Evolutionary conservation across 257 asterid genomes (phyloP).

Genomic region (Jasminum sambac): DNA sequence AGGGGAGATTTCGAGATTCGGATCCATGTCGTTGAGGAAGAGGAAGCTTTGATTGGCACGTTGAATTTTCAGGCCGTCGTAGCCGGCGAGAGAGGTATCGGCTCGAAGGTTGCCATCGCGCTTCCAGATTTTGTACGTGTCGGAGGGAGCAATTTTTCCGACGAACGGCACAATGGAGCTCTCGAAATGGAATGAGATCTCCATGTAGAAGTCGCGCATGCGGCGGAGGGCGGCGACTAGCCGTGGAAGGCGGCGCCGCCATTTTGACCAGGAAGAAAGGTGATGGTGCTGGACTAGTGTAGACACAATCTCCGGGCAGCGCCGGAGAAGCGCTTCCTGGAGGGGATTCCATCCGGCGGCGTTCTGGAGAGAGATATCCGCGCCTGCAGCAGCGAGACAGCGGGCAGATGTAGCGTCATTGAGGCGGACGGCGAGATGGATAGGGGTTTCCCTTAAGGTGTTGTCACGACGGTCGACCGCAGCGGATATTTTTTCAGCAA

Average conservation of each 20-base stretch:
- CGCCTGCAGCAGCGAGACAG: slow-evolving; percentile 71
- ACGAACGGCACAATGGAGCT: slow-evolving; percentile 92
- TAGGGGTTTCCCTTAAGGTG: slow-evolving; percentile 67
- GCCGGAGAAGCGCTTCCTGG: slow-evolving; percentile 88
- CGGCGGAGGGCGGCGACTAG: slow-evolving; percentile 75
- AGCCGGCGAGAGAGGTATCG: slow-evolving; percentile 89
- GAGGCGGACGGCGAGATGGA: slow-evolving; percentile 93
- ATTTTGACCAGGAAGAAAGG: slow-evolving; percentile 79
- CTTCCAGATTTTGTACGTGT: slow-evolving; percentile 94
- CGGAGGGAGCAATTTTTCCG: slow-evolving; percentile 93
- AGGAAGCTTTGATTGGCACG: slow-evolving; percentile 95
- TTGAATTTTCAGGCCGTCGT: slow-evolving; percentile 87
- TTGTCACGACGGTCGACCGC: slow-evolving; percentile 84
- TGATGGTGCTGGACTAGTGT: slow-evolving; percentile 80
- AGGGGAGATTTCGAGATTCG: slow-evolving; percentile 34
- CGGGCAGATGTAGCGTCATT: slow-evolving; percentile 66
- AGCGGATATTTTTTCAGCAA: slow-evolving; percentile 67
- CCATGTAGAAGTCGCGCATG: slow-evolving; percentile 97
- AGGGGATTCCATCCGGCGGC: slow-evolving; percentile 90
- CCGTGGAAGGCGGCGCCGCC: slow-evolving; percentile 94
- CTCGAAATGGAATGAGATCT: slow-evolving; percentile 89
- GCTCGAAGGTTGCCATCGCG: slow-evolving; percentile 91
- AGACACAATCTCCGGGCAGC: slow-evolving; percentile 63
- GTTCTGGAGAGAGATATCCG: slow-evolving; percentile 83
- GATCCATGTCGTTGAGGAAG: slow-evolving; percentile 67